Conservation (phyloP, 768 basidiomycete species). For the Mycena haematopus region DNA sequence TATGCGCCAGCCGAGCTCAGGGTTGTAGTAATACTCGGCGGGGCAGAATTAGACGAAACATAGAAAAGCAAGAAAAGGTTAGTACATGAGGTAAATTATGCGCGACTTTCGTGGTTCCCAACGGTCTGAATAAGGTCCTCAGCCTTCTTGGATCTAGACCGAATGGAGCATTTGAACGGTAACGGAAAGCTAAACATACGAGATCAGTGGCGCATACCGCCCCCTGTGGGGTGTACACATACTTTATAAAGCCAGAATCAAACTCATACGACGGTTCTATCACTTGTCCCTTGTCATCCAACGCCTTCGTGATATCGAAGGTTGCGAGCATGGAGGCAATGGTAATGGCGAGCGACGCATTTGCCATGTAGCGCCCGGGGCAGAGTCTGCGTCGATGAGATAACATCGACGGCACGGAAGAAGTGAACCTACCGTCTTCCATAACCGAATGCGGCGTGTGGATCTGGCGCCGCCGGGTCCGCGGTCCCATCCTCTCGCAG, state of each 20-base stretch:
- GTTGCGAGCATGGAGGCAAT: neutral
- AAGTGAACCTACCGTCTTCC: neutral
- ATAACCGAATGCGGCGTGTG: neutral
- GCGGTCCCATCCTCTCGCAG: neutral
- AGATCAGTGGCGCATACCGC: neutral
- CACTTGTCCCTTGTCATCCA: neutral
- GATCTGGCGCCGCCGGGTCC: neutral
- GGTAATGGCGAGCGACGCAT: slow-evolving; percentile 4
- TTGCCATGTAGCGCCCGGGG: slow-evolving; percentile 7
- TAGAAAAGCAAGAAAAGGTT: too few species aligned
- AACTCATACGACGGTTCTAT: slow-evolving; percentile 9
- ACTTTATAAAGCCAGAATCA: slow-evolving; percentile 1
- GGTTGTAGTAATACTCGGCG: too few species aligned
- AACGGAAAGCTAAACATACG: neutral
- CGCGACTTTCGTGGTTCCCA: neutral
- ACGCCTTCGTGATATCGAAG: slow-evolving; percentile 7
- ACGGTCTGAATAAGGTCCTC: neutral
- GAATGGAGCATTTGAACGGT: slow-evolving; percentile 4
- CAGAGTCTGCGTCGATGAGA: neutral
- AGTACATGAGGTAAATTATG: too few species aligned
- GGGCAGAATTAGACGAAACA: too few species aligned
- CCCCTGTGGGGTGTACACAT: neutral
- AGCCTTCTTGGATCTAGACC: neutral
- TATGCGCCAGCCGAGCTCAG: too few species aligned
- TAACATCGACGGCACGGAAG: too few species aligned